Evolutionary conservation across 768 basidiomycete species (phyloP), one percentile per base, ranked within the genome.

Genomic region (Kwoniella shandongensis): DNA sequence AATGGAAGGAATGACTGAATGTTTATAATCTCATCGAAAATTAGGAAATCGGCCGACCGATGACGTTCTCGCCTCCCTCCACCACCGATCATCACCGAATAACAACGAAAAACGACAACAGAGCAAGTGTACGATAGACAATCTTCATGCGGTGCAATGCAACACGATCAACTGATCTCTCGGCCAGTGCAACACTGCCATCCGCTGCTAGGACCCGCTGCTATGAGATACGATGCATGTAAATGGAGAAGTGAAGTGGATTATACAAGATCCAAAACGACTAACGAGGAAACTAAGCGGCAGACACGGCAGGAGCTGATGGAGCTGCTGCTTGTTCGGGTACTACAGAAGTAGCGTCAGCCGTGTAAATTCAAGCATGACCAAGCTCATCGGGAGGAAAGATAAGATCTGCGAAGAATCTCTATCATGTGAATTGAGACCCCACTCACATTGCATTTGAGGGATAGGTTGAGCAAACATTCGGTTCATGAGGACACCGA

Each of bases 401-500:
- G n/a, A n/a, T n/a, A n/a, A n/a, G n/a, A n/a, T n/a, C n/a, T n/a
- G n/a, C n/a, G n/a, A n/a, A n/a, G n/a, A n/a, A n/a, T n/a, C n/a
- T n/a, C n/a, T n/a, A n/a, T 41, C 18, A 10, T 27, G 18, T 3
- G 12, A 26, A 12, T 26, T 38, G 42, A 25, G 10, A 22, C 22
- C 17, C 8, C 13, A 69, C 73, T 67, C 39, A 74, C 73, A 51
- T 61, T 72, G 74, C 51, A 76, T 66, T 40, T 66, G 65, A 27
- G 75, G 75, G 44, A 76, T 67, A n/a, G 75, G 75, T 58, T 76
- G 75, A 45, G 75, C 75, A 44, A 96, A 88, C 63, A 92, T 87
- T 59, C 94, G 84, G 45, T 86, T 87, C 60, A 97, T 80, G 23
- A 98, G 81, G 7, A 98, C 93, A 66, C 94, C 94, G 20, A 97